Evolutionary conservation across 2,329 filamentous ascomycete genomes (phyloP), one percentile per base, ranked within the genome.

Genomic region (Pseudocercospora fuligena): DNA sequence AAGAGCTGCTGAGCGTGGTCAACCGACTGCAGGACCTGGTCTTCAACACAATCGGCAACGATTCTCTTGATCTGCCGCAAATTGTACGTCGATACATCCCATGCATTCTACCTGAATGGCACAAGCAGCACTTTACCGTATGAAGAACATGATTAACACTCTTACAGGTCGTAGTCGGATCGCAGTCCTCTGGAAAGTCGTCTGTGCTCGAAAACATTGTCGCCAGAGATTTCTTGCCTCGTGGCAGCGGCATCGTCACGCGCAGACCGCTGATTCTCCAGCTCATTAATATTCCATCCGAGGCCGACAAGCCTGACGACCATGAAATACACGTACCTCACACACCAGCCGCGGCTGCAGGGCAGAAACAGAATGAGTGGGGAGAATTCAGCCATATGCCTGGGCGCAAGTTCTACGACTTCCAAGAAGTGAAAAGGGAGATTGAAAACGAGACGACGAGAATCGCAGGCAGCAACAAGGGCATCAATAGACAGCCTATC

Each of bases 21-120:
- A 99, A 99, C 86, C 97, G 97, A 86, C 87, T 99, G 77, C 95
- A 99, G 82, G 95, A 98, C 82, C 84, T 99, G 78, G 95, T 99
- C 77, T 99, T 99, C 86, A 99, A 99, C 84, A 99, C 95, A 73
- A 99, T 99, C 81, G 95, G 95, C 82, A 98, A 94, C 84, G 95
- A 99, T 81, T 98, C 94, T 61, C 87, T 99, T 68, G 95, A 99
- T 82, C 85, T 99, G 65, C 95, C 95, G 66, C 95, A 99, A 83
- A 99, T 99, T 86, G 95, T 97, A 89, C 78, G 89, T 84, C 70
- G 21, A 16, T 47, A 36, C 57, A 40, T 7, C 14, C 23, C 33
- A 46, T n/a, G 51, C 21, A 60, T n/a, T 5, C 5, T 14, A 16
- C 7, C 11, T 11, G 16, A 5, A 49, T 21, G 19, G 23, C 46